Evolutionary conservation across 176 grass and related monocot genomes (phyloP).

Genomic region (Musa troglodytarum): DNA sequence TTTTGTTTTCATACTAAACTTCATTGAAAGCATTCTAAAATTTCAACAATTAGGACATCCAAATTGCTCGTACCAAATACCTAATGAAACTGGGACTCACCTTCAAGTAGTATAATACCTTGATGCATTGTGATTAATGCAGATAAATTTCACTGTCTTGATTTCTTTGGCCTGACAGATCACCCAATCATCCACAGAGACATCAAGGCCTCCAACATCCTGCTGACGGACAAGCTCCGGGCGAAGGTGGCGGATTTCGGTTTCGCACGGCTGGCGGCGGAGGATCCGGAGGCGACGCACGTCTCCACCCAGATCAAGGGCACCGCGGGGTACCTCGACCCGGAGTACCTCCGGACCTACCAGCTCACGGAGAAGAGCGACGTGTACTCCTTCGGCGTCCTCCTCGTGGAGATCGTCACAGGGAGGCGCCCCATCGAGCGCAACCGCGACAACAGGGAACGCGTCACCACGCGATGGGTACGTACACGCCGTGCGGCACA

Average conservation of each 20-base stretch:
- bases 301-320: conserved; percentile 86
- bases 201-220: conserved; percentile 89
- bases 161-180: conserved; percentile 29
- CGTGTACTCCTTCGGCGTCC: conserved; percentile 93
- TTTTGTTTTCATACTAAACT: too few relatives aligned
- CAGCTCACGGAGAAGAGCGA: conserved; percentile 90
- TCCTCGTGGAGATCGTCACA: conserved; percentile 81
- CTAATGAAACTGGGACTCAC: neutral
- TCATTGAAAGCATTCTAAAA: too few relatives aligned
- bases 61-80: neutral
- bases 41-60: neutral
- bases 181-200: conserved; percentile 92
- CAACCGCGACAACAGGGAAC: conserved; percentile 45
- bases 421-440: conserved; percentile 72
- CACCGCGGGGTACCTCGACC: conserved; percentile 83
- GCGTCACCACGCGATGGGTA: conserved; percentile 84
- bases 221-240: conserved; percentile 56
- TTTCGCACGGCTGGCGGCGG: conserved; percentile 51
- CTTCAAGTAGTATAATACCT: neutral
- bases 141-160: neutral
- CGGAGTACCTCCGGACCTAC: conserved; percentile 64
- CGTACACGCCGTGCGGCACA: neutral
- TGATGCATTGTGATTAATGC: neutral
- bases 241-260: conserved; percentile 88
- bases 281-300: conserved; percentile 59